Percentiles rank a stretch among this genome's conserved stretches.
These are phyloP conservation scores for Scheffersomyces lignosus DNA, from an alignment of 805 yeast genomes.

Conservation along the genomic window DNA sequence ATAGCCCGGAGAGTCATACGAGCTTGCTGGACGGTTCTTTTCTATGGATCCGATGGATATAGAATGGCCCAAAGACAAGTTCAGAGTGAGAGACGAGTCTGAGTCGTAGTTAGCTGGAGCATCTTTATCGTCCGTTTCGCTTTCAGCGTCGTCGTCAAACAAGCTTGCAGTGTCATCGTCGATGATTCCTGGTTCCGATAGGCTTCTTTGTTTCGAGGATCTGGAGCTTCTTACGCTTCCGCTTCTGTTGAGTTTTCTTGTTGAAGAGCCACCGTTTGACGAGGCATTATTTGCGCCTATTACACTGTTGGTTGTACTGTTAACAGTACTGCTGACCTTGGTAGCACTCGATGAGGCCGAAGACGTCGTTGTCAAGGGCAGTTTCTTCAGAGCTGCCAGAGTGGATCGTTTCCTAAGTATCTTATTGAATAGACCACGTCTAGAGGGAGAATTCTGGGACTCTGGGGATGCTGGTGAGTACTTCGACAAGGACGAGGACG, in stretches of 20 bases:
- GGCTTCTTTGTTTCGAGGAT: not conserved
- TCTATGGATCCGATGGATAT: not conserved
- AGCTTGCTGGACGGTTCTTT: not conserved
- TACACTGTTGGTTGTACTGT: too few species aligned
- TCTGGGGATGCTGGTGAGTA: conserved; percentile 2
- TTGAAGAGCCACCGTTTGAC: too few species aligned
- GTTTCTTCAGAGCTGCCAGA: too few species aligned
- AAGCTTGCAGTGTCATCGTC: not conserved
- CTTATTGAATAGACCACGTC: too few species aligned
- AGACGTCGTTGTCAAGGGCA: too few species aligned
- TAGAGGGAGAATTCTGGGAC: too few species aligned
- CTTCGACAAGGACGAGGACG: not conserved
- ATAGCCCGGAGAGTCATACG: conserved; percentile 5
- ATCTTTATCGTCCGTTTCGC: not conserved
- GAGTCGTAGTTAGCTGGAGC: conserved; percentile 1
- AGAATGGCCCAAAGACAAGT: not conserved
- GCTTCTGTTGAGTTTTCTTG: too few species aligned
- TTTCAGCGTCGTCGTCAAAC: conserved; percentile 1
- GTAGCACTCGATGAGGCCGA: too few species aligned
- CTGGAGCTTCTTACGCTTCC: not conserved
- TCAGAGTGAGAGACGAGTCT: conserved; percentile 1
- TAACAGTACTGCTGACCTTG: too few species aligned
- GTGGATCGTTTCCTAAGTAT: too few species aligned
- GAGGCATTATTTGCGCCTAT: conserved; percentile 1
- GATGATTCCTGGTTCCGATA: not conserved